A percentile compares a stretch with the other conserved stretches of the same genome.
phyloP scores from a whole-genome alignment of 805 yeast species.

The Metschnikowia koreensis region DNA sequence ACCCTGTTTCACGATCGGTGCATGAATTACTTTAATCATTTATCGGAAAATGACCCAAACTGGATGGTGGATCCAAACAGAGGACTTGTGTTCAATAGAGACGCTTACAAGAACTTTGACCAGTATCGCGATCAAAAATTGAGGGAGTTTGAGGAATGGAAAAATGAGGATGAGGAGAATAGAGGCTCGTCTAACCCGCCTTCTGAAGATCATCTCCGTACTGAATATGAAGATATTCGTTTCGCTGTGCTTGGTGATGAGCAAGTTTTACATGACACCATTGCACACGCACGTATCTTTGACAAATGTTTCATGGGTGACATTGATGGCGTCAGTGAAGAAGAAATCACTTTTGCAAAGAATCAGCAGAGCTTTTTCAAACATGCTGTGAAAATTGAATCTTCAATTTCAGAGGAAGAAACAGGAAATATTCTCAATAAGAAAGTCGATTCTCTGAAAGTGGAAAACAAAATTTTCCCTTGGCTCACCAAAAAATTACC shows the following conservation, averaged over 20 bases:
- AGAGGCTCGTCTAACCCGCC: constrained; percentile 18
- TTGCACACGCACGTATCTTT: constrained; percentile 46
- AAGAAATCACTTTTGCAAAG: not conserved
- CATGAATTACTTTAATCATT: constrained; percentile 42
- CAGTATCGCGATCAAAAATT: constrained; percentile 24
- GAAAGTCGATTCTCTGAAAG: not conserved
- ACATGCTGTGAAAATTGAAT: not conserved
- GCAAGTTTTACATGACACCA: constrained; percentile 39
- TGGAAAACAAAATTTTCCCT: constrained; percentile 14
- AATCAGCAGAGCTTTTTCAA: constrained; percentile 9
- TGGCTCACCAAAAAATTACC: constrained; percentile 16
- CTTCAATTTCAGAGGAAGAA: too few relatives aligned
- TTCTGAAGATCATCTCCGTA: constrained; percentile 34
- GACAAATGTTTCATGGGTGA: constrained; percentile 41
- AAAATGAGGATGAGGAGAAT: constrained; percentile 3
- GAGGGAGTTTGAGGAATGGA: constrained; percentile 14
- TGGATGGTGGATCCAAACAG: constrained; percentile 45
- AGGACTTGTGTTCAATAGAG: constrained; percentile 28
- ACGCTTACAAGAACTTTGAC: constrained; percentile 22
- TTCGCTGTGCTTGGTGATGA: constrained; percentile 26
- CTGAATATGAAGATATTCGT: constrained; percentile 27
- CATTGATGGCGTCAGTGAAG: not conserved
- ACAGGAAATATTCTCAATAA: too few relatives aligned
- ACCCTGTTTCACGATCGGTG: constrained; percentile 39
- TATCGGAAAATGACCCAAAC: constrained; percentile 37